Evolutionary conservation across 1,139 yeast species (phyloP), one percentile per base, ranked within the genome.

Genomic region (Sugiyamaella pinicola): DNA sequence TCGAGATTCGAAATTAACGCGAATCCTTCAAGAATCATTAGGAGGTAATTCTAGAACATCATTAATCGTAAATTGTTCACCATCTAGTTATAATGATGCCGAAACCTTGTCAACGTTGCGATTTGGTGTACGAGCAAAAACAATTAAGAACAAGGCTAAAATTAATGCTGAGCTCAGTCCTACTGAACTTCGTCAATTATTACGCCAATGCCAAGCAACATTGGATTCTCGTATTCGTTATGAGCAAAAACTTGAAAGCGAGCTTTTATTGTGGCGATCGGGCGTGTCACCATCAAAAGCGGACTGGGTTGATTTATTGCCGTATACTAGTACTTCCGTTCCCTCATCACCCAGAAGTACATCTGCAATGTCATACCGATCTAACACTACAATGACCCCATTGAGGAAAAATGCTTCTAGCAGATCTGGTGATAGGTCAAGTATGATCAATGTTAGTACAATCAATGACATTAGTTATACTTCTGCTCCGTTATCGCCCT

Each of bases 21-120:
- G 96, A 55, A 83, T 90, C 12, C 71, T 90, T 40, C 95, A 88
- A 67, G 95, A 88, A 62, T 83, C 95, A 0, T 72, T 90, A 22
- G 96, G 96, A 2, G 96, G 96, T 1, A 89, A 90, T 67, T 83
- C 95, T 1, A 74, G 93, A 54, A 90, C 96, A 0, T 81, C 89
- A 1, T 74, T 90, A 49, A 84, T 90, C 34, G 78, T 90, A 46
- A 87, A 85, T 61, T 86, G 96, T 59, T 86, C 96, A 0, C 88
- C 93, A 0, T 78, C 87, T 0, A 68, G 76, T 0, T 64, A 68
- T 34, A 84, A 89, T 64, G 85, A 79, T 54, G 67, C 72, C 17
- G 96, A 89, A 65, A 87, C 96, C 0, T 59, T 88, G 12, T 84
- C 93, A 4, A 85, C 96, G 0, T 71, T 90, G 52, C 70, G 96